phyloP scores from a whole-genome alignment of 768 basidiomycete species.

The Fistulinella prunicolor region DNA sequence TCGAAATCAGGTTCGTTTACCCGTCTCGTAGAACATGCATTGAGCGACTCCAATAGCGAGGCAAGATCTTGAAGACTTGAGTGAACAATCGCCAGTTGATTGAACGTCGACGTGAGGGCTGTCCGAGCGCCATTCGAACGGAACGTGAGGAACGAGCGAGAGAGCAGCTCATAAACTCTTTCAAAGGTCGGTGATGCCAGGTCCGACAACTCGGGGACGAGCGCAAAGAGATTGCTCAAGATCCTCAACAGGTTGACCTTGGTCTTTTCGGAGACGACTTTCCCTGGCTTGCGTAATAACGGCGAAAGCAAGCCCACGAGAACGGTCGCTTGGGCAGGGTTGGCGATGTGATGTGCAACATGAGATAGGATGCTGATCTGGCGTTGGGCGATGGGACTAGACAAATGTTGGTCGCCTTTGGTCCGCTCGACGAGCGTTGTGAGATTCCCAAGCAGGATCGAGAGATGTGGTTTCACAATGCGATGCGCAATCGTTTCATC shows the following conservation, averaged over 20 bases:
- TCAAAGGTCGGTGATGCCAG: slow-evolving; percentile 40
- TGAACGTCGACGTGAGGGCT: slow-evolving; percentile 65
- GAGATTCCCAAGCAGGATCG: slow-evolving; percentile 68
- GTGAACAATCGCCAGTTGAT: slow-evolving; percentile 38
- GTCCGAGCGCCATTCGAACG: slow-evolving; percentile 69
- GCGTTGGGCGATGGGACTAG: slow-evolving; percentile 70
- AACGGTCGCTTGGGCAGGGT: slow-evolving; percentile 67
- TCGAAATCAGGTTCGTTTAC: slow-evolving; percentile 94
- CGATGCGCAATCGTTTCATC: slow-evolving; percentile 47
- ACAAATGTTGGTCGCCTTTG: slow-evolving; percentile 46
- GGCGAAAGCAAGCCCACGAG: slow-evolving; percentile 75
- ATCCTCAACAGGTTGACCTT: slow-evolving; percentile 82
- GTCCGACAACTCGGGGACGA: slow-evolving; percentile 62
- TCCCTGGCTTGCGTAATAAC: slow-evolving; percentile 72
- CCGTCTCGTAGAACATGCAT: slow-evolving; percentile 80
- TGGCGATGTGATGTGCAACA: slow-evolving; percentile 70
- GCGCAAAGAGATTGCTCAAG: slow-evolving; percentile 57
- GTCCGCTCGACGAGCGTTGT: slow-evolving; percentile 63
- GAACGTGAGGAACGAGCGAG: slow-evolving; percentile 73
- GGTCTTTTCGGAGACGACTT: slow-evolving; percentile 77
- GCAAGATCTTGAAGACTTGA: slow-evolving; percentile 48
- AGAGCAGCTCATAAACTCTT: slow-evolving; percentile 64
- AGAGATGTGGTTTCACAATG: slow-evolving; percentile 68
- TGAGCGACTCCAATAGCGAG: slow-evolving; percentile 62
- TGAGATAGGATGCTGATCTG: slow-evolving; percentile 80